Evolutionary conservation across 495 filamentous ascomycete genomes (phyloP).

Genomic region (Hyaloscypha hepaticicola): DNA sequence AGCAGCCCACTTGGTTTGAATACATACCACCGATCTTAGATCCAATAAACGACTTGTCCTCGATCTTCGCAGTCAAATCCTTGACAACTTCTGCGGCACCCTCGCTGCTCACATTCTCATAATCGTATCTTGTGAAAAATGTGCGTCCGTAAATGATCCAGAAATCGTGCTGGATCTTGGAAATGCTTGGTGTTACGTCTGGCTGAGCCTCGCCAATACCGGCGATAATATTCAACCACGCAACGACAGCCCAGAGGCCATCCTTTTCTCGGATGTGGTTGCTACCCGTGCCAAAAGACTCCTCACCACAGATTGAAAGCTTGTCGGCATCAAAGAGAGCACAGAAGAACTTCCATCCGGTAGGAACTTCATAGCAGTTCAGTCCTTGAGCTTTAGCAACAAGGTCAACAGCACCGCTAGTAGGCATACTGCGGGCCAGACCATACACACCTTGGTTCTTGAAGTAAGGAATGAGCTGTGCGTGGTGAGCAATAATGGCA

Average conservation of each 20-base stretch:
- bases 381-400: slow-evolving; percentile 93
- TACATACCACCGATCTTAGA: slow-evolving; percentile 67
- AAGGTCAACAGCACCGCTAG: slow-evolving; percentile 89
- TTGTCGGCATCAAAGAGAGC: slow-evolving; percentile 95
- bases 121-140: slow-evolving; percentile 99
- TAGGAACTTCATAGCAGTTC: slow-evolving; percentile 93
- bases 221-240: slow-evolving; percentile 98
- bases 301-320: slow-evolving; percentile 98
- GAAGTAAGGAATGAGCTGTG: slow-evolving; percentile 94
- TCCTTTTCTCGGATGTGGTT: slow-evolving; percentile 99
- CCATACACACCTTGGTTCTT: slow-evolving; percentile 94
- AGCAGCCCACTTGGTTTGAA: not conserved
- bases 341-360: slow-evolving; percentile 99
- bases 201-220: slow-evolving; percentile 83
- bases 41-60: slow-evolving; percentile 69
- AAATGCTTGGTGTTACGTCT: slow-evolving; percentile 77
- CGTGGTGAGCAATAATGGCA: slow-evolving; percentile 96
- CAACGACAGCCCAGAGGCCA: slow-evolving; percentile 93
- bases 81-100: slow-evolving; percentile 86
- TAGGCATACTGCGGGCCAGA: slow-evolving; percentile 95
- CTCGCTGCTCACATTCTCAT: slow-evolving; percentile 87
- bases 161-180: slow-evolving; percentile 94
- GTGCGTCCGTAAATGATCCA: slow-evolving; percentile 95
- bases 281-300: slow-evolving; percentile 97
- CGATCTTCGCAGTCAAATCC: slow-evolving; percentile 69